Evolutionary conservation across 2,329 filamentous ascomycete species (phyloP).

Genomic region (Fonsecaea monophora): DNA sequence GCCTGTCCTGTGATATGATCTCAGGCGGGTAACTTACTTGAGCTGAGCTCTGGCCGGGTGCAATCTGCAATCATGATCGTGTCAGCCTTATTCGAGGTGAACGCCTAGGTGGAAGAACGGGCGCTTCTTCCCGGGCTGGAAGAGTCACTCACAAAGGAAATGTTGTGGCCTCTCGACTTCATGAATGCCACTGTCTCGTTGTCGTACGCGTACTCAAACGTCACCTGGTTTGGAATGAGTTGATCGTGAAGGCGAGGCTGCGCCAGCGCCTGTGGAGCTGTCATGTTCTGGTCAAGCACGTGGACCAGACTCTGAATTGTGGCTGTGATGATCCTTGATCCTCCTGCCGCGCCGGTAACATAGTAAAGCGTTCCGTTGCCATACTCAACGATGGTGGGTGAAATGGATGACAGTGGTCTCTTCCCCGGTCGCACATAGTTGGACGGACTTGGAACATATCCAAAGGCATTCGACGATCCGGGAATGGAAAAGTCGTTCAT

Average conservation of each 20-base stretch:
- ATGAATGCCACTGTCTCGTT: slow-evolving; percentile 70
- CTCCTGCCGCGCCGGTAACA: slow-evolving; percentile 77
- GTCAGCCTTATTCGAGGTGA: not conserved
- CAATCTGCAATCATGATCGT: slow-evolving; percentile 53
- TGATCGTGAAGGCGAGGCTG: slow-evolving; percentile 81
- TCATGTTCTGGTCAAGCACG: slow-evolving; percentile 70
- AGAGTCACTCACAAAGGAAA: slow-evolving; percentile 56
- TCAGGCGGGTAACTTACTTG: slow-evolving; percentile 58
- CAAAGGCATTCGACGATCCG: slow-evolving; percentile 77
- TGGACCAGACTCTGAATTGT: slow-evolving; percentile 77
- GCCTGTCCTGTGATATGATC: not conserved
- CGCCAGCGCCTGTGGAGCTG: slow-evolving; percentile 66
- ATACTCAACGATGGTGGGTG: slow-evolving; percentile 76
- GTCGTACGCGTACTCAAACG: slow-evolving; percentile 73
- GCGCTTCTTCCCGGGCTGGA: not conserved
- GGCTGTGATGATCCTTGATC: slow-evolving; percentile 80
- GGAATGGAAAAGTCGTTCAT: slow-evolving; percentile 87
- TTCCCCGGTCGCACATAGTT: slow-evolving; percentile 86
- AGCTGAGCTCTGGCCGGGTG: slow-evolving; percentile 68
- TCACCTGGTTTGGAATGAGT: slow-evolving; percentile 72
- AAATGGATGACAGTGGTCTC: slow-evolving; percentile 81
- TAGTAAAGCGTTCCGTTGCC: slow-evolving; percentile 71
- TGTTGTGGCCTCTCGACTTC: slow-evolving; percentile 70
- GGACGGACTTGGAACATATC: slow-evolving; percentile 75
- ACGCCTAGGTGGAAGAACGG: not conserved